Evolutionary conservation across 2,329 filamentous ascomycete species (phyloP), one percentile per base, ranked within the genome.

Genomic region (Elsinoe ampelina): DNA sequence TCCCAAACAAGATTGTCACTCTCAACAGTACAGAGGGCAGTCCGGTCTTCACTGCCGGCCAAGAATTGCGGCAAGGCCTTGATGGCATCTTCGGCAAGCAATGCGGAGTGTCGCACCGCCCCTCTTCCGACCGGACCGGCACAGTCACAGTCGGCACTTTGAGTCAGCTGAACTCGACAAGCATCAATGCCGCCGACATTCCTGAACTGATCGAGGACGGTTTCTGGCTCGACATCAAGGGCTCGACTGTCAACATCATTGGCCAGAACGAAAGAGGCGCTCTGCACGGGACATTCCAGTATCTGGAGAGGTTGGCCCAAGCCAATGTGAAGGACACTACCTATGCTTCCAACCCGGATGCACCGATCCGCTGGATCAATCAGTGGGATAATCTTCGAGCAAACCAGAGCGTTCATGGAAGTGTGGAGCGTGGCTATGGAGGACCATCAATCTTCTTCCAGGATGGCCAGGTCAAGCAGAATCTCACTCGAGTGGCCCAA

Each of bases 391-490:
- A 88, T 61, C 72, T 87, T 66, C 11, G 39, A 5, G 3, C 52
- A 2, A n/a, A 45, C 26, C 3, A 19, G 7, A 45, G 52, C 12
- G 39, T 45, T 13, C 78, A 84, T 58, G 78, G 84, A 11, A 81
- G 76, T 39, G 82, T 88, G 43, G 85, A 87, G 66, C 74, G 84
- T 55, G 85, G 85, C 15, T 88, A 85, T 62, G 84, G 76, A 2
- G 85, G 85, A 0, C 70, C 75, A 0, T 87, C 84, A 0, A 84
- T 87, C 57, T 88, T 87, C 70, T 88, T 87, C 68, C 69, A 73
- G 45, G 70, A 81, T 54, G 82, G 80, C 50, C 65, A 67, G 8
- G 73, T 85, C 5, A 70, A 78, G n/a, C 71, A 79, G 2, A 78
- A 87, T 59, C 72, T 84, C 15, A 81, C 78, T 1, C 79, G 84